Base-by-base conservation (phyloP, 2,329 filamentous ascomycete species). In the Cryoendolithus antarcticus region DNA sequence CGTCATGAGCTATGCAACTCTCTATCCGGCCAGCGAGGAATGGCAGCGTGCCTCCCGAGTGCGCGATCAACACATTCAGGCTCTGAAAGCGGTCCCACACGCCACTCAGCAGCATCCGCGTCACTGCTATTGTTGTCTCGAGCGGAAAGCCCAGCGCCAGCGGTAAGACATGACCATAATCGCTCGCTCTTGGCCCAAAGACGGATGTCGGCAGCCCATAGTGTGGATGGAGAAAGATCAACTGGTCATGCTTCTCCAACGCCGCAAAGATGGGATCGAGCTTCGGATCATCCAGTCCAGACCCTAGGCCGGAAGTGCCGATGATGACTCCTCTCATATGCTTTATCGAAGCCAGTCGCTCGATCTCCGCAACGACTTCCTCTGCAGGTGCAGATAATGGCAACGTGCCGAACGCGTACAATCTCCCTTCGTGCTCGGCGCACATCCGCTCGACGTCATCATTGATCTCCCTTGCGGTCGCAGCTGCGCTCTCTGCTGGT, bases 1-100 rank as follows among this genome's bases (percentile, higher is more conserved):
- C 80, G 54, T 94, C 86, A 62, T 94, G 88, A 42, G 76, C 60
- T 38, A 94, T 77, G 56, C 86, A 94, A 55, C 81, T 88, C 62
- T 94, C 86, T 37, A 94, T 86, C 21, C 88, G 69, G 0, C 88
- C 88, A 0, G 86, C 88, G 2, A 95, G 66, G 58, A 94, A 94
- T 0, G 88, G 88, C 35, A 95, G 64, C 1, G 86, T 89, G 2
- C 88, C 88, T 1, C 88, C 88, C 15, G 82, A 86, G 61, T 95
- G 88, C 0, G 88, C 88, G 4, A 95, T 67, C 39, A 95, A 67
- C 54, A 95, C 77, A 13, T 75, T 70, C 44, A 95, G 62, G 6
- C 67, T 64, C 0, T 72, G 73, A 33, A 86, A 81, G 7, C 74
- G 69, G 58, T 93, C 86, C 59, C 91, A 94, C 0, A 93, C 82